phyloP scores from a whole-genome alignment of 345 rosid species.

The Boechera divaricarpa region DNA sequence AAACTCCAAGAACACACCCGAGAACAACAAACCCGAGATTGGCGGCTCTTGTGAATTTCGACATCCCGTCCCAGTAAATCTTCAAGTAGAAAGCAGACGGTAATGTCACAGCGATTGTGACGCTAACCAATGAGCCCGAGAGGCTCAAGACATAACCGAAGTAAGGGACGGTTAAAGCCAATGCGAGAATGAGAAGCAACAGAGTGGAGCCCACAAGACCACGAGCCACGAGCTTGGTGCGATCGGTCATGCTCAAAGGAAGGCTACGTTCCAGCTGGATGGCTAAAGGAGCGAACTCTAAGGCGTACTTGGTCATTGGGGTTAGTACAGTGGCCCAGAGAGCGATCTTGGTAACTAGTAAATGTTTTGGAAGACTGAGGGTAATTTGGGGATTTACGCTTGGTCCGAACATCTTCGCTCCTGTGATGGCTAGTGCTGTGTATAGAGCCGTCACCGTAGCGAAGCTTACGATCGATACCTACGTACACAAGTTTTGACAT shows the following conservation, averaged over 20 bases:
- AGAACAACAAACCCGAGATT: constrained; percentile 57
- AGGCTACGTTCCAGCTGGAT: constrained; percentile 67
- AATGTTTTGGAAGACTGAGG: constrained; percentile 67
- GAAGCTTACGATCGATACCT: constrained; percentile 76
- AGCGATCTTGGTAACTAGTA: constrained; percentile 67
- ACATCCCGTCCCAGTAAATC: constrained; percentile 57
- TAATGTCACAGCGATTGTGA: constrained; percentile 54
- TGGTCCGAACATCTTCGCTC: constrained; percentile 74
- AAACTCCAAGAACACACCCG: constrained; percentile 59
- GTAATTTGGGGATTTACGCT: constrained; percentile 69
- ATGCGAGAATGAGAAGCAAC: constrained; percentile 54
- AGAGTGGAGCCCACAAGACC: constrained; percentile 60
- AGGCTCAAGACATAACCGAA: constrained; percentile 76
- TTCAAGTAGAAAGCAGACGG: constrained; percentile 72
- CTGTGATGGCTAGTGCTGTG: constrained; percentile 66
- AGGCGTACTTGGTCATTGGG: constrained; percentile 84
- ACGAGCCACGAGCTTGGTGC: constrained; percentile 52
- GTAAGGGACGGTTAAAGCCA: constrained; percentile 67
- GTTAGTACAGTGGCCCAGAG: constrained; percentile 79
- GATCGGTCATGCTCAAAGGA: constrained; percentile 51
- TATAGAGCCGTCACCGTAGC: constrained; percentile 58
- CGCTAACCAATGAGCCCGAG: constrained; percentile 71
- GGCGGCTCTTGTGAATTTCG: constrained; percentile 43
- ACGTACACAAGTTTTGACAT: background rate
- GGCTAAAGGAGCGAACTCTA: constrained; percentile 78